Base-by-base conservation (phyloP, 495 filamentous ascomycete species). In the Podospora fimiseda region DNA sequence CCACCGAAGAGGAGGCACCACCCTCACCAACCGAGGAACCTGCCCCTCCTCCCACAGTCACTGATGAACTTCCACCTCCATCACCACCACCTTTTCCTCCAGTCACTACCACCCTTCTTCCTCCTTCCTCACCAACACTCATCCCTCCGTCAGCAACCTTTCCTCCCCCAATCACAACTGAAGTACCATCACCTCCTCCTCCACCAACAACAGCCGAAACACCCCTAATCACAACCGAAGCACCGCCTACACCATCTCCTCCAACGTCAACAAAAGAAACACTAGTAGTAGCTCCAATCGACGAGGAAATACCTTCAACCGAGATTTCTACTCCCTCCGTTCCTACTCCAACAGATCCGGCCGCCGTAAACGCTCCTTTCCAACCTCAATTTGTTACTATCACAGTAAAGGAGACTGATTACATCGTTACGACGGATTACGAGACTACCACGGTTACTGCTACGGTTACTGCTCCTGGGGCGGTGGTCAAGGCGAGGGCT, bases 371-470 rank as follows among this genome's bases (percentile, higher is more conserved):
- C 49, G 9, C 14, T 16, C n/a, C 51, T 27, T 21, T 23, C 27
- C 27, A 36, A 6, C 60, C 51, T 15, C 37, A 39, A 9, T 39
- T 27, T 16, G 51, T 50, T 40, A 59, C 50, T n/a, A 24, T 48
- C 15, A 58, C 57, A 9, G 55, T 49, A n/a, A 55, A 47, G 33
- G 23, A 38, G 46, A 55, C 40, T 11, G 22, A 23, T 5, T 33
- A 22, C 22, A 22, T 20, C 8, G 20, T 11, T 11, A 13, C 15
- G 14, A 24, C 21, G 14, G 45, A 23, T 19, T 43, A 19, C 15
- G 50, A 48, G 24, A 38, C 40, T 24, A 38, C 40, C 8, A 51
- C 51, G 6, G 30, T 44, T 30, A 45, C 50, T 41, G 18, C 23
- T 41, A 50, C 37, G 5, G 52, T 54, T 33, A 16, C 23, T 3